Evolutionary conservation across 805 yeast species (phyloP), one percentile per base, ranked within the genome.

Genomic region (Metschnikowia continentalis): DNA sequence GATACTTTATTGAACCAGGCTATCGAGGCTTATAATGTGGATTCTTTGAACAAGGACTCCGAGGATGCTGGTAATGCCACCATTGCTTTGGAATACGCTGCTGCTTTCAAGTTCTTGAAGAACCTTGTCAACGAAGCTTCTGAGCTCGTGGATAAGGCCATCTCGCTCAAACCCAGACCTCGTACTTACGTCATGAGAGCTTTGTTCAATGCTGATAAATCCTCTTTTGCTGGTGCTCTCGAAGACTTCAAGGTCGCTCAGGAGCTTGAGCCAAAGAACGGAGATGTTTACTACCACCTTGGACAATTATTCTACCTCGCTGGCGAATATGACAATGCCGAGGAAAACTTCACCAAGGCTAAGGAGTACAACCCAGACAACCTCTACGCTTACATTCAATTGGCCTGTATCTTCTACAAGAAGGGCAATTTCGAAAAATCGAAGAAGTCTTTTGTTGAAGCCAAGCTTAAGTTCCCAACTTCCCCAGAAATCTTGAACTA

Each of bases 401-500:
- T 88, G 57, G 98, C 97, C 35, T 94, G 97, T 69, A 82, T 91
- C 61, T 82, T 87, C 55, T 91, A 91, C 80, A 88, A 90, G 75
- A 80, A 81, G 66, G 88, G 87, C 48, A 72, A 79, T 42, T 67
- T 75, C 48, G 77, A 73, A 35, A 81, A 77, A 47, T 83, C 92
- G 59, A 84, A 81, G 65, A 77, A 79, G 57, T 71, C 79, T 52
- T 90, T 90, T 71, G 77, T 79, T 54, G 83, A 79, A 54, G 90
- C 92, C 35, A 82, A 80, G 63, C 75, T 78, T 67, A 78, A 78
- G 67, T 89, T 89, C 81, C 91, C 96, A 60, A 80, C 91, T 22
- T 80, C 87, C 48, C 89, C 98, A 50, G 97, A 90, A 69, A 86
- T 90, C 61, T 96, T 94, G 74, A 91, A 90, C 76, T 94, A 90